Evolutionary conservation across 148 eudicot genomes (phyloP), one percentile per base, ranked within the genome.

Genomic region (Nepenthes mirabilis): DNA sequence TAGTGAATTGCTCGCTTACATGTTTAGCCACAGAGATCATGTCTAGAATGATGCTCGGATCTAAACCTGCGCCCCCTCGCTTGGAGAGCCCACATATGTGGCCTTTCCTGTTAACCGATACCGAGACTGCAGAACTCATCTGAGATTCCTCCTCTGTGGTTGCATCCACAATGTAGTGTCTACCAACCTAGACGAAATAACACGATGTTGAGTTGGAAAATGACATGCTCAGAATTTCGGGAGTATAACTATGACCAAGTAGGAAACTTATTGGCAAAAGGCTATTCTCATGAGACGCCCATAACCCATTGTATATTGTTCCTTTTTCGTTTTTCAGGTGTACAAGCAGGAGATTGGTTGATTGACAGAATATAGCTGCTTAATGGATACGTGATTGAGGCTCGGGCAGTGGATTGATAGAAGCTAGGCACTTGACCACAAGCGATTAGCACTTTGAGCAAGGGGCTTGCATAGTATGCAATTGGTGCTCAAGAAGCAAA

Each of bases 71-170:
- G 61, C 94, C 88, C 32, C 98, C 98, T 58, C 94, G 80, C 74
- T 91, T 91, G 51, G 82, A 81, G 50, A 91, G 74, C 23, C 96
- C 90, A 34, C 96, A 88, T 60, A 93, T 82, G 11, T 61, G 80
- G 50, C 96, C 89, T 58, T 77, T 72, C 71, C 87, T 74, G 67
- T 88, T 86, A 36, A 88, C 36, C 0, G 95, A 88, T 36, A 93
- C 52, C 3, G 99, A 88, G 12, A 86, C 68, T 10, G 96, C 96
- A 5, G 89, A 86, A 70, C 79, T 88, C 99, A 93, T 93, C 64
- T 88, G 85, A 52, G 96, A 88, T 68, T 93, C 99, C 73, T 93
- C 98, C 71, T 88, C 85, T 37, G 83, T 67, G 14, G 87, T 88
- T 47, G 96, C 98, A 72, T 93, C 98, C 45, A 93, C 89, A 65